Base-by-base conservation (phyloP, 176 grass and related monocot species). In the Rhynchospora pubera region DNA sequence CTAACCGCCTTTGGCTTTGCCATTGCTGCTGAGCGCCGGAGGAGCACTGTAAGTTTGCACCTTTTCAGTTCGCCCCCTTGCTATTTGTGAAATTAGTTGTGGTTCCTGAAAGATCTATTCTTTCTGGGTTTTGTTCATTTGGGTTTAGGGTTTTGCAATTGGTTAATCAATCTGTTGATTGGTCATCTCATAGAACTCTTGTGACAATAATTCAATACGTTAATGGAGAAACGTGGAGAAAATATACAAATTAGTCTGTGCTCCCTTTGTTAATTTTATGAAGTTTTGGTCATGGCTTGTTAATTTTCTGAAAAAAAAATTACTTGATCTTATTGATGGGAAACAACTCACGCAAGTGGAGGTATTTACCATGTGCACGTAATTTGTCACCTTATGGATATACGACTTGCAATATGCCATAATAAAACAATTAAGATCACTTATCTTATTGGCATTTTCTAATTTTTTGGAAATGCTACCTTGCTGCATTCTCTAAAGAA, bases 1-100 rank as follows among this genome's bases (percentile, higher is more conserved):
- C 91, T 97, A 65, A 90, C 94, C 39, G 94, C 94, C 69, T 97
- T 97, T 34, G 94, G 94, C 67, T 97, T 97, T 79, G 91, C 94
- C 84, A 84, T 93, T 85, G 94, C 94, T 70, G 91, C 94, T 47
- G 94, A 97, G 85, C 91, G 91, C 84, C 91, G 94, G 83, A 84
- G 94, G 62, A 97, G 91, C 91, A 97, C 94, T 79, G 94, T 97
- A 93, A 46, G 85, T 28, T 30, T 10, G 57, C 14, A 16, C 75
- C 10, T 63, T 52, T 45, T 34, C 2, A 62, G 13, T 55, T n/a
- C 21, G 9, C 67, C 19, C 26, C 61, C 22, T 57, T 75, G 18
- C 34, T 58, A 51, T 82, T 62, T 30, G 13, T 82, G 10, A 52
- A 66, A 66, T 66, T 22, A 50, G 7, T 42, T 39, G n/a, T 16